Percentiles rank a stretch among this genome's conserved stretches.
Conservation (phyloP, 768 basidiomycete genomes). For the Macrolepiota fuliginosa region DNA sequence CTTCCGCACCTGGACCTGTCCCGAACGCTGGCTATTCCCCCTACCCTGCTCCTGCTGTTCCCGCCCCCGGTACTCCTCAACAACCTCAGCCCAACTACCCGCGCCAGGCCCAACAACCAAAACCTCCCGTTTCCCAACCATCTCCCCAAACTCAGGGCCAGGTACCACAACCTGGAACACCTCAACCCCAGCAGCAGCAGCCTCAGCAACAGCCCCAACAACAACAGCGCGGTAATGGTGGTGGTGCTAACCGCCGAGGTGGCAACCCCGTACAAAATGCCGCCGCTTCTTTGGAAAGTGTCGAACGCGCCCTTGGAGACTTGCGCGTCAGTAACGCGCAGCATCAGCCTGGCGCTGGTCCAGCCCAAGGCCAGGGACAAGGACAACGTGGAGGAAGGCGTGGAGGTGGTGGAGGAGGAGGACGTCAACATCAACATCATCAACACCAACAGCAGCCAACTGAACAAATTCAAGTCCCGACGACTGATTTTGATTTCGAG, state of each 20-base stretch:
- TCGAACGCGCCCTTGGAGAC: slow-evolving; percentile 54
- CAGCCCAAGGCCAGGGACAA: no score
- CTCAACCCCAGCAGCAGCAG: slow-evolving; percentile 13
- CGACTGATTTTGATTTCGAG: slow-evolving; percentile 81
- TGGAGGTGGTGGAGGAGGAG: slow-evolving; percentile 21
- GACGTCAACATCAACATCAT: slow-evolving; percentile 7
- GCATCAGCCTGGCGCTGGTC: slow-evolving; percentile 1
- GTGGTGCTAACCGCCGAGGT: slow-evolving; percentile 14
- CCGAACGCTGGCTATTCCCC: slow-evolving; percentile 21
- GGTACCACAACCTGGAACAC: slow-evolving; percentile 12
- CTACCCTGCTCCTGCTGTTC: slow-evolving; percentile 18
- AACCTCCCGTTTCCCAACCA: slow-evolving; percentile 23
- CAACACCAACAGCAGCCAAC: slow-evolving; percentile 14
- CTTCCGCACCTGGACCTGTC: slow-evolving; percentile 41
- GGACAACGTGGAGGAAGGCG: slow-evolving; percentile 28
- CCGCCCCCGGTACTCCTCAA: slow-evolving; percentile 17
- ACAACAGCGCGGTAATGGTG: slow-evolving; percentile 11
- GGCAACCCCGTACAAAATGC: slow-evolving; percentile 65
- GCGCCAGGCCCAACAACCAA: slow-evolving; percentile 21
- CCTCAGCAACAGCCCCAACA: slow-evolving; percentile 12
- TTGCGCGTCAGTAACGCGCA: slow-evolving; percentile 38
- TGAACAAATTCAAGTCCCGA: slow-evolving; percentile 62
- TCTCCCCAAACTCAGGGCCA: slow-evolving; percentile 21
- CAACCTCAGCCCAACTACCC: slow-evolving; percentile 22
- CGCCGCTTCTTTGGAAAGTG: slow-evolving; percentile 70